Conservation (phyloP, 306 rosid genomes). For the Acmispon strigosus region DNA sequence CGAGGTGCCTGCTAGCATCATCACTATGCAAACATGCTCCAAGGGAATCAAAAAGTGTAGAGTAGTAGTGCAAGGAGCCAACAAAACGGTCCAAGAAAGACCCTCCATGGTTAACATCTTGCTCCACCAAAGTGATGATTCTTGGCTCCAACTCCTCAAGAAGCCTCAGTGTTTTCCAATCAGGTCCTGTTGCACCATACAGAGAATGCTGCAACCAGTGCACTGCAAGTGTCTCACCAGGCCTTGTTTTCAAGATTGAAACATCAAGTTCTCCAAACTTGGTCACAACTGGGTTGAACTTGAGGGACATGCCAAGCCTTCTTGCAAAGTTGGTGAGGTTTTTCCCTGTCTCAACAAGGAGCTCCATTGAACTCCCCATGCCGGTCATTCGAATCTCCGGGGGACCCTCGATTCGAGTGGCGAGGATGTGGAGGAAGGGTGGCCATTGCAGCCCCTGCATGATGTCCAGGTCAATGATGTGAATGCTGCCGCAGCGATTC, state of each 20-base stretch:
- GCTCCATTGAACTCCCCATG: conserved; percentile 57
- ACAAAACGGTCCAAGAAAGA: conserved; percentile 85
- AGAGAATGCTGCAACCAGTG: conserved; percentile 79
- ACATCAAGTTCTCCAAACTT: conserved; percentile 49
- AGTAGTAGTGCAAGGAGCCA: conserved; percentile 76
- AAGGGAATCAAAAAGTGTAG: conserved; percentile 75
- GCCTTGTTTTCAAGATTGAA: conserved; percentile 36
- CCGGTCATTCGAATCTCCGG: conserved; percentile 64
- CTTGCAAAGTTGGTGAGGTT: conserved; percentile 59
- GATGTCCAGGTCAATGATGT: conserved; percentile 80
- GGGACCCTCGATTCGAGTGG: conserved; percentile 59
- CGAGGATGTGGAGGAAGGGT: conserved; percentile 65
- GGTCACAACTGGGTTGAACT: conserved; percentile 50
- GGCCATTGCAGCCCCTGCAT: conserved; percentile 98
- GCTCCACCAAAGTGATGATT: conserved; percentile 78
- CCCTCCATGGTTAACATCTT: conserved; percentile 56
- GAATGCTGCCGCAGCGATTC: conserved; percentile 38
- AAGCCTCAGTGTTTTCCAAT: conserved; percentile 58
- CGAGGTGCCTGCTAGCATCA: conserved; percentile 48
- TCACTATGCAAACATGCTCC: conserved; percentile 50
- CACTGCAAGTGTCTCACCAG: conserved; percentile 57
- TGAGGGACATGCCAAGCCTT: conserved; percentile 54
- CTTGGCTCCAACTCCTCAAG: conserved; percentile 53
- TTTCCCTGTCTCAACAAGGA: conserved; percentile 59
- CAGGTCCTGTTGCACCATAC: conserved; percentile 68